Evolutionary conservation across 345 rosid genomes (phyloP), one percentile per base, ranked within the genome.

Genomic region (Hevea brasiliensis): DNA sequence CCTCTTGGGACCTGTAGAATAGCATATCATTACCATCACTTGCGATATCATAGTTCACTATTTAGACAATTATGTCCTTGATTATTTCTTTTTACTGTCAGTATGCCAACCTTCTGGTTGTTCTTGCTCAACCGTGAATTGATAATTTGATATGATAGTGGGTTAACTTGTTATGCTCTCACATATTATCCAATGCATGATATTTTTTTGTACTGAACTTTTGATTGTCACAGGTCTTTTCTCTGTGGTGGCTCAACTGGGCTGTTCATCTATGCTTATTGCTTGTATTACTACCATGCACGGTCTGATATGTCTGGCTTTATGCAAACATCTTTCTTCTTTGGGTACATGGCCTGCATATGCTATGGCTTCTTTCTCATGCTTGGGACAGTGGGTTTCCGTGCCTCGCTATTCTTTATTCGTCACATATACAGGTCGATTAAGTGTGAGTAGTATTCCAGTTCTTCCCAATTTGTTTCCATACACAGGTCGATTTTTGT

Each of bases 291-390:
- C 77, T 84, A 84, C 61, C 74, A 73, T 24, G 80, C 80, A 37
- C 55, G 83, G 47, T 76, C 85, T 0, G 83, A 84, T 62, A 81
- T 81, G 85, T 81, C 87, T 2, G 83, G 87, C 14, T 84, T 84
- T 66, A 76, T 84, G 87, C 87, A 84, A 70, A 76, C 83, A 11
- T 84, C 87, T 0, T 84, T 79, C 81, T 84, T 84, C 78, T 84
- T 81, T 26, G 87, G 87, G 18, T 84, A 84, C 80, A 84, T 84
- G 85, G 85, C 85, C n/a, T 84, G 87, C 72, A 72, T 84, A 23
- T 84, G 83, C 54, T 84, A 84, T 0, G 85, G 87, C 20, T 81
- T 84, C 76, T 84, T 81, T 77, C 81, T 84, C 62, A 81, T 81
- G 87, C 81, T 84, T n/a, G 85, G 87, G 15, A 51, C 78, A 1